These are phyloP conservation scores for Quercus cerris DNA, from an alignment of 306 rosid species.

Conservation along the genomic window DNA sequence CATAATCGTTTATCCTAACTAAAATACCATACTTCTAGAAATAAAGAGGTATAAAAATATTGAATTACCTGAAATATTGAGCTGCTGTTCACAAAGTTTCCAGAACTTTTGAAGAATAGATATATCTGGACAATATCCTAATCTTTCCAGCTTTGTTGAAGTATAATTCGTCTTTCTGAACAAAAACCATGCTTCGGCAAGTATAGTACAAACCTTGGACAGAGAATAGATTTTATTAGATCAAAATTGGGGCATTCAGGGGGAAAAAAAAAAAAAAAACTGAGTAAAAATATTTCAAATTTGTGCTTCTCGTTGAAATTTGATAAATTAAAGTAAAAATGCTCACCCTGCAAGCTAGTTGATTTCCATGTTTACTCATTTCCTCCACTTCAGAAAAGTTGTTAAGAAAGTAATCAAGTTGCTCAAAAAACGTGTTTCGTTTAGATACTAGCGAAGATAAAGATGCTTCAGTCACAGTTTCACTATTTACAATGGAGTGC, in stretches of 20 bases:
- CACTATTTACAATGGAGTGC: conserved; percentile 46
- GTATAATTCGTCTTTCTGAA: conserved; percentile 45
- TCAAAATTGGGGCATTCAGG: not conserved
- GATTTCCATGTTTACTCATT: conserved; percentile 51
- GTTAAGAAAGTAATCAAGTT: conserved; percentile 61
- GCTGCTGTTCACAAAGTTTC: conserved; percentile 78
- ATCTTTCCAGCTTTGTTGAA: conserved; percentile 58
- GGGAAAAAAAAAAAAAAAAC: not conserved
- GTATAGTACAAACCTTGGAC: conserved; percentile 67
- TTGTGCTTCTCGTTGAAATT: conserved; percentile 15
- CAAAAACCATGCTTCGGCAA: conserved; percentile 65
- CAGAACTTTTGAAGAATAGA: conserved; percentile 60
- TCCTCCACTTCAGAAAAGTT: conserved; percentile 47
- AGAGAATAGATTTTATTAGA: conserved; percentile 33
- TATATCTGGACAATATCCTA: conserved; percentile 68
- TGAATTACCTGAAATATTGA: conserved; percentile 61
- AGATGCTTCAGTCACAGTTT: conserved; percentile 57
- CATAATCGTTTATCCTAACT: not conserved
- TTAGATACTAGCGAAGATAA: conserved; percentile 52
- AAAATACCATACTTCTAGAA: not conserved
- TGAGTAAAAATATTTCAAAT: not conserved
- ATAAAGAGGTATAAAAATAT: not conserved
- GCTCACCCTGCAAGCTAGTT: conserved; percentile 75
- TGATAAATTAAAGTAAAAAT: conserved; percentile 2
- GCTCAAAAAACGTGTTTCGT: conserved; percentile 63